Evolutionary conservation across 176 grass and related monocot species (phyloP).

Genomic region (Avena eriantha): DNA sequence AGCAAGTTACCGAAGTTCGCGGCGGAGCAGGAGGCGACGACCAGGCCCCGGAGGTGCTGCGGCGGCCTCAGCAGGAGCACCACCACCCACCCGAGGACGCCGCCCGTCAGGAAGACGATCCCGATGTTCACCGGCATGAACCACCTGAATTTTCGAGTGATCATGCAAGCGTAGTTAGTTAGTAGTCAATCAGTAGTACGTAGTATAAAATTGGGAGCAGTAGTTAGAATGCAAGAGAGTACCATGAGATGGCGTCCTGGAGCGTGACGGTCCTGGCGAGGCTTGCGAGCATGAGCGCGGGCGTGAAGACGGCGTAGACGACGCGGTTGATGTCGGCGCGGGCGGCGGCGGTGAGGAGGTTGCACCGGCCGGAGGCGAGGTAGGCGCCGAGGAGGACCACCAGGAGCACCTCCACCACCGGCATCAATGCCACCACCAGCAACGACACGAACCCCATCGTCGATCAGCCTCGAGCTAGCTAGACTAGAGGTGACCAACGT

Average conservation of each 20-base stretch:
- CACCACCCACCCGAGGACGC: conserved; percentile 59
- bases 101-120: conserved; percentile 64
- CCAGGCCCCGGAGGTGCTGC: conserved; percentile 55
- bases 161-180: not conserved
- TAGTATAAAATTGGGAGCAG: not conserved
- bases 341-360: conserved; percentile 45
- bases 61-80: conserved; percentile 60
- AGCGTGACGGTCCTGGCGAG: conserved; percentile 68
- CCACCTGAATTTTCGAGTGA: conserved; percentile 46
- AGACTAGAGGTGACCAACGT: not conserved
- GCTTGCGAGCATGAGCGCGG: conserved; percentile 71
- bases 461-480: conserved; percentile 1
- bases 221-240: not conserved
- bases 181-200: too few relatives aligned
- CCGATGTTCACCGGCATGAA: conserved; percentile 85
- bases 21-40: conserved; percentile 67
- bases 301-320: conserved; percentile 76
- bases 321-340: conserved; percentile 71
- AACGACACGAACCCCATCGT: conserved; percentile 62
- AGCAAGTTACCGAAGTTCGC: conserved; percentile 78
- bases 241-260: conserved; percentile 57
- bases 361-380: conserved; percentile 49
- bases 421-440: conserved; percentile 54
- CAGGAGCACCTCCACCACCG: conserved; percentile 67
- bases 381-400: conserved; percentile 57